These are phyloP conservation scores for Phytophthora crassamura DNA, from an alignment of 352 stramenopile genomes.

Conservation along the genomic window DNA sequence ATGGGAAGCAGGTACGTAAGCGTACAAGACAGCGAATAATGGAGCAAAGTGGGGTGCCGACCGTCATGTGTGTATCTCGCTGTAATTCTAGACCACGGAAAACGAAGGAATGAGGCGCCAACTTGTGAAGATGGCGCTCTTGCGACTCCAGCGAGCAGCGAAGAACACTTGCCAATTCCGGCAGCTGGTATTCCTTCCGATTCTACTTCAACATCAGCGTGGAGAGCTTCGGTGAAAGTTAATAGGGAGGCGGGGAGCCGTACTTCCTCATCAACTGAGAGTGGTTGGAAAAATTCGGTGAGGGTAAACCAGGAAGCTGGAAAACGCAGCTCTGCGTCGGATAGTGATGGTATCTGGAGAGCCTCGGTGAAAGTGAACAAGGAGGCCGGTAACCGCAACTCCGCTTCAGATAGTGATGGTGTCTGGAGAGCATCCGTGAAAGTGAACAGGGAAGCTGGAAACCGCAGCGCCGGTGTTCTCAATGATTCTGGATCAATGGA, in stretches of 20 bases:
- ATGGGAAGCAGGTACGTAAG: constrained; percentile 44
- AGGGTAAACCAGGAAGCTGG: constrained; percentile 17
- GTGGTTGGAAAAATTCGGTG: constrained; percentile 6
- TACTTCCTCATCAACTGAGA: background rate
- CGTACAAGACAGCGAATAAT: background rate
- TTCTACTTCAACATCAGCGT: background rate
- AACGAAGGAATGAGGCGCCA: background rate
- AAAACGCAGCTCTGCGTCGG: background rate
- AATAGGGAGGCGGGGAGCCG: constrained; percentile 10
- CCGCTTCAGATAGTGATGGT: constrained; percentile 3
- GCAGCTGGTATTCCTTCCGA: background rate
- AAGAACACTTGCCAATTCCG: background rate
- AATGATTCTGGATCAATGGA: background rate
- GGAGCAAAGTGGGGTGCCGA: constrained; percentile 3
- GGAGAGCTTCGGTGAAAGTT: constrained; percentile 22
- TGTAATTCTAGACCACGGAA: constrained; percentile 17
- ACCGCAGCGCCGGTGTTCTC: constrained; percentile 30
- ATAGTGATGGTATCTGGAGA: background rate
- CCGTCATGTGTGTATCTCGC: background rate
- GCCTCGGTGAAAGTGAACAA: constrained; percentile 39
- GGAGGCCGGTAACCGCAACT: constrained; percentile 28
- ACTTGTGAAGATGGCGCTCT: background rate
- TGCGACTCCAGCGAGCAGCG: background rate
- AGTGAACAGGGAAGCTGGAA: constrained; percentile 41
- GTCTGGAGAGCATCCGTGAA: constrained; percentile 36